Conservation (phyloP, 1,284 basidiomycete genomes). For the Irpex sp. region DNA sequence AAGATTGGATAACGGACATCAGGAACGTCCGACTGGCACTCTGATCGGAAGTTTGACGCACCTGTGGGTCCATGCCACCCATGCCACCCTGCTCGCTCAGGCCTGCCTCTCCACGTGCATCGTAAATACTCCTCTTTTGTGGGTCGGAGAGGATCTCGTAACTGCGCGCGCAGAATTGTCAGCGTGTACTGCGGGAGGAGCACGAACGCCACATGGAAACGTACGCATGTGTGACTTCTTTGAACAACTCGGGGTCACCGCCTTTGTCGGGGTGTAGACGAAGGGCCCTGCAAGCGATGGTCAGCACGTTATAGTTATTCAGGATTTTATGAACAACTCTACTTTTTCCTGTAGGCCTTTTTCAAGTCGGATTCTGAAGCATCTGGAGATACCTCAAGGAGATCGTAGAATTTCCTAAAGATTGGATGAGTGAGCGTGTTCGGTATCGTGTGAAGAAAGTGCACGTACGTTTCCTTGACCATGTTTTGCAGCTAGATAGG, state of each 20-base stretch:
- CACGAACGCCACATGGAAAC: constrained; percentile 26
- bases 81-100: constrained; percentile 84
- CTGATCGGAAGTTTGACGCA: constrained; percentile 29
- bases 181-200: constrained; percentile 4
- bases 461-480: constrained; percentile 67
- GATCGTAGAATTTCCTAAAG: constrained; percentile 83
- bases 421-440: constrained; percentile 12
- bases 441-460: constrained; percentile 1
- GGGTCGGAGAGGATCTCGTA: constrained; percentile 94
- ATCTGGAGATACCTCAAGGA: constrained; percentile 76
- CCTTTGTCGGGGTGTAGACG: constrained; percentile 95
- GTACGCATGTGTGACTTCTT: constrained; percentile 95
- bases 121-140: constrained; percentile 85
- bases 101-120: constrained; percentile 92
- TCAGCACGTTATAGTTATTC: background rate
- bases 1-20: background rate
- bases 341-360: constrained; percentile 96
- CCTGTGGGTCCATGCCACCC: constrained; percentile 95
- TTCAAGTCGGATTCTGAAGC: constrained; percentile 84
- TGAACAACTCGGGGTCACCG: constrained; percentile 96
- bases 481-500: constrained; percentile 31
- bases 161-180: constrained; percentile 33
- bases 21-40: background rate
- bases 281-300: constrained; percentile 61
- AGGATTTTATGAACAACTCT: constrained; percentile 13